Base-by-base conservation (phyloP, 306 rosid genomes). In the Oemleria cerasiformis region DNA sequence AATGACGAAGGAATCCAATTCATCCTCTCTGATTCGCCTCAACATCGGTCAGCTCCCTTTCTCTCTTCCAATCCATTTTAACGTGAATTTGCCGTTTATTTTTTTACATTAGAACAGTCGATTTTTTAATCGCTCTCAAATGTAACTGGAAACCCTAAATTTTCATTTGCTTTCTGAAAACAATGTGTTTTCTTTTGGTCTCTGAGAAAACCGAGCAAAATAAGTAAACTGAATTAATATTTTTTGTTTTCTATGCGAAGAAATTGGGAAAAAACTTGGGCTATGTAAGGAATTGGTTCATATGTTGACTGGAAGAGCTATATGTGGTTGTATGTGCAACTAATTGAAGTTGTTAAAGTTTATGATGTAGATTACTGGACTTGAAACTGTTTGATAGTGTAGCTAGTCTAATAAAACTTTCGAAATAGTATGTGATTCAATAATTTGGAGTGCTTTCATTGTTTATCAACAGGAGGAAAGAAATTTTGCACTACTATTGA, bases 401-500 rank as follows among this genome's bases (percentile, higher is more conserved):
- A 66, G 13, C 66, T 17, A 16, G 23, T 16, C 11, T 38, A 25
- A 61, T 17, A 8, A 21, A 38, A 9, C 65, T 38, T 8, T 23
- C 38, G 65, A 6, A 36, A 36, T 61, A 39, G 65, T 30, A 30
- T 30, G 36, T 30, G 3, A 30, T 23, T 17, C 0, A 12, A 38
- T 61, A 9, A 20, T 64, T 42, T 64, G 53, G 53, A 39, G 21
- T 57, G 20, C 36, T 4, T 44, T 73, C 15, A 0, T 53, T 71
- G 30, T 70, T 20, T 59, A 7, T 21, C 72, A 55, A 16, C 85
- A 93, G 98, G 98, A 48, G 98, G 98, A 53, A 86, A 86, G 84
- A 93, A 90, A 74, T 90, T 87, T 70, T 85, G 86, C 57, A 93
- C 98, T 41, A 90, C 97, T 19, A 45, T 79, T 42, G 88, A 83